Evolutionary conservation across 306 rosid genomes (phyloP).

Genomic region (Casuarina equisetifolia): DNA sequence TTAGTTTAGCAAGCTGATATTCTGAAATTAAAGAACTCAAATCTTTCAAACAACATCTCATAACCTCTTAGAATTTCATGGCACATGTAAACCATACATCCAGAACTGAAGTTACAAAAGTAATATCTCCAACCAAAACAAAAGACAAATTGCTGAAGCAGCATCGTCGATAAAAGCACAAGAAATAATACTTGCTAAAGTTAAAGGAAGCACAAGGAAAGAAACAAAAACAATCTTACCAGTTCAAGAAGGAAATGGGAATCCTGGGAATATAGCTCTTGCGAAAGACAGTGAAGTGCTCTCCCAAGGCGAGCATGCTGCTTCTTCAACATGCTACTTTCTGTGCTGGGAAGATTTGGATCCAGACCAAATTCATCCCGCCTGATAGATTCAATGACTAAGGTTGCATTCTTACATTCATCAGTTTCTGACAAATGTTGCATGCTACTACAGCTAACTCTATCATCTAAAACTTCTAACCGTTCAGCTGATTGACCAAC

Average conservation of each 20-base stretch:
- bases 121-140: background rate
- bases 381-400: slow-evolving; percentile 79
- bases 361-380: slow-evolving; percentile 92
- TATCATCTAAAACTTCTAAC: slow-evolving; percentile 34
- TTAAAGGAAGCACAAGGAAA: slow-evolving; percentile 14
- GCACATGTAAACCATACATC: background rate
- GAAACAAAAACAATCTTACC: slow-evolving; percentile 50
- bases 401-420: slow-evolving; percentile 57
- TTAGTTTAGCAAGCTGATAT: no score
- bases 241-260: slow-evolving; percentile 96
- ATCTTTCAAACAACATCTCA: background rate
- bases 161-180: no score
- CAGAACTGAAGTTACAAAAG: background rate
- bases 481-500: slow-evolving; percentile 22
- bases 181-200: no score
- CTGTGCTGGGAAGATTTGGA: slow-evolving; percentile 58
- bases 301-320: slow-evolving; percentile 98
- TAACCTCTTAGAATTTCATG: background rate
- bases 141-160: background rate
- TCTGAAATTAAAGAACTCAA: background rate
- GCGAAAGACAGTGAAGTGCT: slow-evolving; percentile 98
- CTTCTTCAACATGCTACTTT: slow-evolving; percentile 74
- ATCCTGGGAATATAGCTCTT: slow-evolving; percentile 94
- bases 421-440: slow-evolving; percentile 27
- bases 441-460: slow-evolving; percentile 27